Evolutionary conservation across 2,329 filamentous ascomycete species (phyloP), one percentile per base, ranked within the genome.

Genomic region (Cryphonectria naterciae): DNA sequence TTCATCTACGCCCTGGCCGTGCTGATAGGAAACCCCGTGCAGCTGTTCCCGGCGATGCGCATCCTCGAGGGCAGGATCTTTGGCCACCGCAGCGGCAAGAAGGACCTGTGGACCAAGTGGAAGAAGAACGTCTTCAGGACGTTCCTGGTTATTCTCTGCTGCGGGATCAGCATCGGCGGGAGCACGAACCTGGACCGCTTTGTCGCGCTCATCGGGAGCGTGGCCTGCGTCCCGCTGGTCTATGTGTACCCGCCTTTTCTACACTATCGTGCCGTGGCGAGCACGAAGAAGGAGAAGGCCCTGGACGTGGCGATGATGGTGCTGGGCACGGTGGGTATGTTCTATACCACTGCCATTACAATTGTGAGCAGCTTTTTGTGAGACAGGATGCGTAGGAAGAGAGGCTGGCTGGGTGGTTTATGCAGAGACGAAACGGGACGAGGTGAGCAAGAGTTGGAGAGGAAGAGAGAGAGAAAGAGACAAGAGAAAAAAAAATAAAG

Each of bases 171-270:
- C 22, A 87, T 91, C 17, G 75, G 88, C 1, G 91, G 91, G 22
- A 89, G 91, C 0, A 89, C 86, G 58, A 90, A 93, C 77, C 81
- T 94, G 72, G 91, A 94, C 79, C 90, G 91, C 73, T 93, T 93
- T 74, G 91, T 94, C 17, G 89, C 91, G 0, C 81, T 94, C 63
- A 93, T 93, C 74, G 92, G 92, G 17, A 90, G 88, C 52, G 89
- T 92, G 76, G 91, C 91, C 1, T 94, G 92, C 75, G 90, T 94
- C 68, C 92, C 92, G 19, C 80, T 94, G 74, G 91, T 94, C 15
- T 94, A 93, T 79, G 92, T 94, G 71, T 94, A 93, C 77, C 92
- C 92, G 60, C 87, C 92, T 0, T 90, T 86, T 73, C 77, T 94
- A 76, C 92, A 94, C 78, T 91, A 89, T 80, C 89, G 85, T 75